Evolutionary conservation across 1,284 basidiomycete species (phyloP).

Genomic region (Cerrena zonata): DNA sequence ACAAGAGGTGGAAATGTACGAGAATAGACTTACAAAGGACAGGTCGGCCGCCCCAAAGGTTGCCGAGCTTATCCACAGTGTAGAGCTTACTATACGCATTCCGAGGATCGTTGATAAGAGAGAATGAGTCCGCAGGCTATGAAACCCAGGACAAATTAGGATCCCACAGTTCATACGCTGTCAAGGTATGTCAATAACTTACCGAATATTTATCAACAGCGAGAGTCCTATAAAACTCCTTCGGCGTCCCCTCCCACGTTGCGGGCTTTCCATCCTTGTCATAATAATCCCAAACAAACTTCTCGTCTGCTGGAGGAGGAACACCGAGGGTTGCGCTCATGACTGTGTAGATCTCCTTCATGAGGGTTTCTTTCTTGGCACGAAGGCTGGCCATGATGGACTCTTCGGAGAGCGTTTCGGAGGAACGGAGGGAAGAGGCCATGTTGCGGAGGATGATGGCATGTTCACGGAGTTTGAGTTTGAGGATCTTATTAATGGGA

Average conservation of each 20-base stretch:
- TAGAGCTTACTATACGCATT: slow-evolving; percentile 82
- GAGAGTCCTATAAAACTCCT: slow-evolving; percentile 66
- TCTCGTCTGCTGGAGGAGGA: slow-evolving; percentile 66
- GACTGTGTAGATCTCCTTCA: slow-evolving; percentile 83
- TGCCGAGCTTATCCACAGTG: slow-evolving; percentile 88
- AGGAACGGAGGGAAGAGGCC: slow-evolving; percentile 43
- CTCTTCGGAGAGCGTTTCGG: slow-evolving; percentile 38
- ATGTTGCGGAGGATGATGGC: slow-evolving; percentile 75
- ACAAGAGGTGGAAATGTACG: background rate
- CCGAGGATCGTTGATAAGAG: slow-evolving; percentile 91
- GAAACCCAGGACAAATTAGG: background rate
- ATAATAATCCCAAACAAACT: slow-evolving; percentile 85
- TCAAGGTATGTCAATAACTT: slow-evolving; percentile 24
- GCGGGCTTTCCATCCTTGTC: slow-evolving; percentile 75
- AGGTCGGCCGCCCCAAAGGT: slow-evolving; percentile 80
- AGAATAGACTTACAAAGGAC: slow-evolving; percentile 62
- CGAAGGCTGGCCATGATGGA: slow-evolving; percentile 48
- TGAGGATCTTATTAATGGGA: slow-evolving; percentile 75
- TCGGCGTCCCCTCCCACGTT: slow-evolving; percentile 75
- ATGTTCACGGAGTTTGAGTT: slow-evolving; percentile 87
- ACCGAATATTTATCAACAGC: slow-evolving; percentile 49
- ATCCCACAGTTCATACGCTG: background rate
- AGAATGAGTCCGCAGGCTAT: slow-evolving; percentile 68
- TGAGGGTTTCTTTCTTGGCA: slow-evolving; percentile 77
- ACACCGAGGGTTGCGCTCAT: slow-evolving; percentile 83